Evolutionary conservation across 2,329 filamentous ascomycete species (phyloP).

Genomic region (Fusarium sp.): DNA sequence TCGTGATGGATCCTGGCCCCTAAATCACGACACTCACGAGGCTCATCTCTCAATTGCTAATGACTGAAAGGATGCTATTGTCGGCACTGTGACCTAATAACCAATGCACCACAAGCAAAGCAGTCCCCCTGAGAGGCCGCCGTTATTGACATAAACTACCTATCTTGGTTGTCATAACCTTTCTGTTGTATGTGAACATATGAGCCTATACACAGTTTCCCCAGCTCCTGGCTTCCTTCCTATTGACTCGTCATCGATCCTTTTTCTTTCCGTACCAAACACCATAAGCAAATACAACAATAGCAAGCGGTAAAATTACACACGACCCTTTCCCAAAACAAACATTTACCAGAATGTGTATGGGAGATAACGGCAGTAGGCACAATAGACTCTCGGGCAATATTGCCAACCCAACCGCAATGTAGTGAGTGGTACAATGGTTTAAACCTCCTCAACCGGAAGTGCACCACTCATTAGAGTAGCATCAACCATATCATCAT

Average conservation of each 20-base stretch:
- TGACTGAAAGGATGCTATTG: not conserved
- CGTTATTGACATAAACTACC: not conserved
- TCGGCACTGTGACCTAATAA: not conserved
- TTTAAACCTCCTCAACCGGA: constrained; percentile 41
- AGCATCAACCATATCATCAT: constrained; percentile 25
- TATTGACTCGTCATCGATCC: constrained; percentile 1
- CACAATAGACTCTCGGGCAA: not conserved
- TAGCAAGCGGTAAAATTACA: constrained; percentile 6
- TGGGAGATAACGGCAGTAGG: not conserved
- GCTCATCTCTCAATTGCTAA: not conserved
- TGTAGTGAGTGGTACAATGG: not conserved
- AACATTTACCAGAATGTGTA: not conserved
- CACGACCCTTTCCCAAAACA: not conserved
- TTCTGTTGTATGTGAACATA: not conserved
- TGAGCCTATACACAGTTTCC: not conserved
- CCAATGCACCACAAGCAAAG: not conserved
- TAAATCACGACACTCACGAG: not conserved
- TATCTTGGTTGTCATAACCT: not conserved
- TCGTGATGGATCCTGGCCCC: not conserved
- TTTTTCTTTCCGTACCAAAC: constrained; percentile 21
- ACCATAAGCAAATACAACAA: constrained; percentile 4
- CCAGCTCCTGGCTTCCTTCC: not conserved
- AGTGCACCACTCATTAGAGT: constrained; percentile 44
- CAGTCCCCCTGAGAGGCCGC: constrained; percentile 4
- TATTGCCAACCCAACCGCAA: not conserved